Evolutionary conservation across 2,329 filamentous ascomycete genomes (phyloP), one percentile per base, ranked within the genome.

Genomic region (Diplodia mutila): DNA sequence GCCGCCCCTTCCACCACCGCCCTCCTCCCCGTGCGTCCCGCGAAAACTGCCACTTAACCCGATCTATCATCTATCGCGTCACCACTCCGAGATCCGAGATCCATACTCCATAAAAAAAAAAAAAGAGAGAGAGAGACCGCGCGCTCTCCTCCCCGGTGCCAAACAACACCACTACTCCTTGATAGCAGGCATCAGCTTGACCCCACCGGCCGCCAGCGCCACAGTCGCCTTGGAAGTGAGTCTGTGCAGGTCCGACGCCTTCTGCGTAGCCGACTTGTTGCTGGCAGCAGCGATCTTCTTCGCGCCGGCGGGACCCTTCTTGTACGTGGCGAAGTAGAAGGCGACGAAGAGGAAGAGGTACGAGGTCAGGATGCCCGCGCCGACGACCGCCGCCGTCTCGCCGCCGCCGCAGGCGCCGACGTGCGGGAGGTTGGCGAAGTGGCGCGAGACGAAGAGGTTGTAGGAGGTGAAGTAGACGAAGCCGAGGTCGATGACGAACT

Each of bases 391-490:
- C 59, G 94, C 94, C 76, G 97, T 98, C 82, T 98, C 95, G 85
- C 98, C 94, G 75, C 94, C 94, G 48, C 94, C 93, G 80, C 94
- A 99, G 74, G 89, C 85, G 80, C 94, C 94, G 70, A 85, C 82
- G 79, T 92, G 97, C 71, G 94, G 94, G 79, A 96, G 84, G 85
- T 85, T 86, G 85, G 32, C 32, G 32, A 91, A 97, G 88, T 97
- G 97, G 74, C 90, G 91, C 74, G 90, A 94, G 73, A 91, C 89
- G 86, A 97, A 97, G 87, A 98, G 98, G 74, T 93, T 97, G 87
- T 94, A 98, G 18, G 94, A 96, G 63, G 94, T 94, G 77, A 97
- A 98, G 89, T 98, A 98, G 80, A 98, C 92, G 80, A 98, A 98
- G 75, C 92, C 93, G 70, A 98, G 90, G 82, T 97, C 94, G 80